Conservation (phyloP, 768 basidiomycete genomes). For the Kwoniella bestiolae region DNA sequence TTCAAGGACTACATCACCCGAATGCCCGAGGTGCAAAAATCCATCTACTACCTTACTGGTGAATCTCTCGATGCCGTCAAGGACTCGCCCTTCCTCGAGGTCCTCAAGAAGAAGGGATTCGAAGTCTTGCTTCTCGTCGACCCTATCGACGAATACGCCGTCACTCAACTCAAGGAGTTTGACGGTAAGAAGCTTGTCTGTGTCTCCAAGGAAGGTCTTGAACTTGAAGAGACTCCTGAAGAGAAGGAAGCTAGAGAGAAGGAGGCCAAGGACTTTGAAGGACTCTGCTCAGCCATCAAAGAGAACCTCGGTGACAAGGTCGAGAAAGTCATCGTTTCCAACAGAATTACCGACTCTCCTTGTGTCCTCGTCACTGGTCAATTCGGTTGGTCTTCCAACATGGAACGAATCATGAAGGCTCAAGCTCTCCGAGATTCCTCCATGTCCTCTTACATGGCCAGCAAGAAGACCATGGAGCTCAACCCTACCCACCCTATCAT, state of each 20-base stretch:
- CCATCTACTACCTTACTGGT: conserved; percentile 98
- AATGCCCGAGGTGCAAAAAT: conserved; percentile 98
- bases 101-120: conserved; percentile 99
- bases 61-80: conserved; percentile 88
- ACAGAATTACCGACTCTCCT: conserved; percentile 95
- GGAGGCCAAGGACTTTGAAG: conserved; percentile 78
- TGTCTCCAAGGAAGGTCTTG: conserved; percentile 98
- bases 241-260: conserved; percentile 91
- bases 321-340: conserved; percentile 97
- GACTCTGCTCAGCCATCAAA: conserved; percentile 93
- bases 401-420: conserved; percentile 99
- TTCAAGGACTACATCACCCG: conserved; percentile 99
- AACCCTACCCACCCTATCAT: conserved; percentile 91
- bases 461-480: conserved; percentile 96
- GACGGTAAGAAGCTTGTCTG: conserved; percentile 96
- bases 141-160: conserved; percentile 98
- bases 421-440: conserved; percentile 67
- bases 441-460: conserved; percentile 96
- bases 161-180: conserved; percentile 98
- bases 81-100: conserved; percentile 98
- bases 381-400: conserved; percentile 99
- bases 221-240: conserved; percentile 98
- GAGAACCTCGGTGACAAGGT: conserved; percentile 99
- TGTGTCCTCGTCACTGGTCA: conserved; percentile 98
- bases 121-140: conserved; percentile 97